Conservation (phyloP, 2,329 filamentous ascomycete genomes). For the Pyrenophora seminiperda region DNA sequence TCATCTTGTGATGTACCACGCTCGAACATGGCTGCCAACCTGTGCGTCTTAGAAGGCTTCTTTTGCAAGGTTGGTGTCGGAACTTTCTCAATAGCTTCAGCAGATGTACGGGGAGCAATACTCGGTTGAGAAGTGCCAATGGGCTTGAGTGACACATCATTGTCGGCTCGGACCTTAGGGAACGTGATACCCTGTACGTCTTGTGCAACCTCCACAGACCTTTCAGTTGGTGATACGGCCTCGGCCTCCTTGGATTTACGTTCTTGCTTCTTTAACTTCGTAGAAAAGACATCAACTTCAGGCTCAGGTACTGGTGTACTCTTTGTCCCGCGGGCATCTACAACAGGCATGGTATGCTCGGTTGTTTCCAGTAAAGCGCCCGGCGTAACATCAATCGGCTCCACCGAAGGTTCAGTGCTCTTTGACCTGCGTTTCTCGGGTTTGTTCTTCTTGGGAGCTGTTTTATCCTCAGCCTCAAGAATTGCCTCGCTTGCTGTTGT, state of each 20-base stretch:
- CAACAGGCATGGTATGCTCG: background rate
- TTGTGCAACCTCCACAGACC: background rate
- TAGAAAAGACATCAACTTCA: conserved; percentile 3
- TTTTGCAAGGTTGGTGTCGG: conserved; percentile 35
- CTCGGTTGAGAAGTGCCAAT: background rate
- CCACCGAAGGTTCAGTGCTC: conserved; percentile 9
- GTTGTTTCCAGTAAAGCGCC: background rate
- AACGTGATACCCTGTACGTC: background rate
- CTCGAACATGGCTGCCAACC: conserved; percentile 42
- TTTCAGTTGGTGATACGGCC: background rate
- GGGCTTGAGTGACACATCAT: background rate
- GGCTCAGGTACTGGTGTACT: conserved; percentile 5
- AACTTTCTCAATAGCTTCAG: conserved; percentile 18
- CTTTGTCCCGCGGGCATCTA: conserved; percentile 1
- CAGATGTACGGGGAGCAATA: conserved; percentile 1
- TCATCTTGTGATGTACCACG: conserved; percentile 24
- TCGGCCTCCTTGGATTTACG: conserved; percentile 26
- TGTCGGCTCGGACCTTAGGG: background rate
- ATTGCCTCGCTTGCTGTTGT: background rate
- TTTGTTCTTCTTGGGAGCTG: conserved; percentile 19
- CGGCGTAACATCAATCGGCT: background rate
- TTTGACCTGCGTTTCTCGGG: conserved; percentile 28
- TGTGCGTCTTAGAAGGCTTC: conserved; percentile 48
- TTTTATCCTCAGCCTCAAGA: conserved; percentile 3
- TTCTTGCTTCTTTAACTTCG: conserved; percentile 26